A percentile compares a stretch with the other conserved stretches of the same genome.
phyloP scores from a whole-genome alignment of 805 yeast genomes.

The Peterozyma xylosa region DNA sequence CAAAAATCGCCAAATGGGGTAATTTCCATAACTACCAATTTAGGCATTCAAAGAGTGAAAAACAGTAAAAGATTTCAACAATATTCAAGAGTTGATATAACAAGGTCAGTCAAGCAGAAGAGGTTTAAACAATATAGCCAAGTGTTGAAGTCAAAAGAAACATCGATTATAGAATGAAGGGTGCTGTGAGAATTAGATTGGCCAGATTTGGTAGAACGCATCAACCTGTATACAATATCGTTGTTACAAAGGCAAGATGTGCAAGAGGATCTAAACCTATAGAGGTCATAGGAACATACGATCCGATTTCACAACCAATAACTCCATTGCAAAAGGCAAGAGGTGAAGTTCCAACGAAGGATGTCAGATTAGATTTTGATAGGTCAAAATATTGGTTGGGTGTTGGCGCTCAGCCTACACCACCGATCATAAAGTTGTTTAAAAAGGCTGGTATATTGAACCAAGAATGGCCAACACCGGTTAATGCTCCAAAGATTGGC shows the following conservation, averaged over 20 bases:
- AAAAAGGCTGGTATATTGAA: conserved; percentile 70
- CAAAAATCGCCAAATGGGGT: no score
- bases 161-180: conserved; percentile 36
- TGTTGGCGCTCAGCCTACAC: conserved; percentile 93
- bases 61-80: no score
- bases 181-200: conserved; percentile 77
- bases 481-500: conserved; percentile 13
- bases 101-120: no score
- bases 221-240: conserved; percentile 87
- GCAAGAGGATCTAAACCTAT: conserved; percentile 87
- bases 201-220: conserved; percentile 90
- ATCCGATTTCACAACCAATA: conserved; percentile 71
- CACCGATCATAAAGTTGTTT: conserved; percentile 67
- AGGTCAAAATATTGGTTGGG: conserved; percentile 95
- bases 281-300: conserved; percentile 91
- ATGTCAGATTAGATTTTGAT: conserved; percentile 76
- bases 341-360: conserved; percentile 60
- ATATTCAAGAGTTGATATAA: no score
- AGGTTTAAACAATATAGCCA: no score
- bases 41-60: no score
- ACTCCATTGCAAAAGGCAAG: conserved; percentile 50
- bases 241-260: conserved; percentile 68
- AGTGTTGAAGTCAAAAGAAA: no score
- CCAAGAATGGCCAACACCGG: conserved; percentile 51
- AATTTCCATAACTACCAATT: no score